Evolutionary conservation across 768 basidiomycete genomes (phyloP).

Genomic region (Boletus patriciae): DNA sequence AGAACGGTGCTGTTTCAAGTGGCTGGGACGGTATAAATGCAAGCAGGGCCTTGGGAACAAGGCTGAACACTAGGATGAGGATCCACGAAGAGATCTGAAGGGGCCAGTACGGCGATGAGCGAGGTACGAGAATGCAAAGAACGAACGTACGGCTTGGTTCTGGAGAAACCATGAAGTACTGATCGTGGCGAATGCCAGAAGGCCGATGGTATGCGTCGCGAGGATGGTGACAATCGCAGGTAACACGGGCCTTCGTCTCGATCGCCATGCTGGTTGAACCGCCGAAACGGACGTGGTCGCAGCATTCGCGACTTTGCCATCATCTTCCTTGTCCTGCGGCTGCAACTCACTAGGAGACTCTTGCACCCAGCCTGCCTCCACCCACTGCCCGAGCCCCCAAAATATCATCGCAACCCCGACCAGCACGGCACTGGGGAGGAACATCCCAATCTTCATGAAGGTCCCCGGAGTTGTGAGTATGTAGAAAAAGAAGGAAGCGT

Average conservation of each 20-base stretch:
- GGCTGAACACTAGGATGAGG: constrained; percentile 32
- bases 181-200: constrained; percentile 48
- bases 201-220: constrained; percentile 56
- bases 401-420: constrained; percentile 86
- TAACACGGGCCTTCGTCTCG: constrained; percentile 54
- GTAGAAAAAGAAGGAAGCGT: constrained; percentile 98
- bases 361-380: constrained; percentile 57
- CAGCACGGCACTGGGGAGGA: constrained; percentile 83
- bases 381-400: constrained; percentile 75
- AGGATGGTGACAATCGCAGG: constrained; percentile 53
- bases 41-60: constrained; percentile 37
- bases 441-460: constrained; percentile 89
- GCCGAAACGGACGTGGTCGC: not conserved
- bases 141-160: constrained; percentile 40
- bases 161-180: constrained; percentile 46
- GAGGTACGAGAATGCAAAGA: not conserved
- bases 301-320: constrained; percentile 10
- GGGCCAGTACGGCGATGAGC: constrained; percentile 20
- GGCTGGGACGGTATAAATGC: constrained; percentile 25
- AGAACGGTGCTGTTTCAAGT: constrained; percentile 39
- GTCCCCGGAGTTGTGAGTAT: constrained; percentile 51
- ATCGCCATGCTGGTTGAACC: constrained; percentile 4
- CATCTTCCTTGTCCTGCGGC: constrained; percentile 3
- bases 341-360: not conserved
- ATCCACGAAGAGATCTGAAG: constrained; percentile 30